Evolutionary conservation across 148 eudicot species (phyloP), one percentile per base, ranked within the genome.

Genomic region (Gaultheria prostrata): DNA sequence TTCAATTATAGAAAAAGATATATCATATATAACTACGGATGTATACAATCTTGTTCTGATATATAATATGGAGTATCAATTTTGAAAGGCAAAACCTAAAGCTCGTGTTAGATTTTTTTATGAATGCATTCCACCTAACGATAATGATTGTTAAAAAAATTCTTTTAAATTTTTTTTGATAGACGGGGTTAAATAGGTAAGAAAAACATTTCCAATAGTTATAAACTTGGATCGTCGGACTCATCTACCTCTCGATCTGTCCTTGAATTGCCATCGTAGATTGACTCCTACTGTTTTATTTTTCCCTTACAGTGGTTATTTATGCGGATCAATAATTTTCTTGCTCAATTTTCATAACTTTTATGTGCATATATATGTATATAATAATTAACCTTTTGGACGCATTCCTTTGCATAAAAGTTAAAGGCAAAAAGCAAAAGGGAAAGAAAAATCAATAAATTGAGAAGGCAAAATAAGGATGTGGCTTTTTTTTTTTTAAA

Each of bases 401-500:
- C 13, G 32, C 32, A n/a, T 26, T 48, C 35, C 78, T 76, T 76
- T 76, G 33, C 6, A n/a, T 46, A 76, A 76, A 76, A 76, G 78
- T 26, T 46, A 76, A 76, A 76, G 78, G 78, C 24, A 49, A 76
- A 48, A 76, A 46, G 78, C 18, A 48, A 24, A 46, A 76, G 56
- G 1, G 8, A 26, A 69, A 3, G 11, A 69, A 69, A 1, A 69
- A 69, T 69, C 30, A 39, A 39, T 39, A 39, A 39, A 33, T 69
- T 30, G 39, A 69, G 73, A 69, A 69, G 35, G 12, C 10, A 24
- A 30, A 69, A 69, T 69, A 18, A 69, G 17, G 28, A 76, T 76
- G 32, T 48, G 53, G 77, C 54, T 20, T 74, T n/a, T n/a, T n/a
- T n/a, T n/a, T n/a, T n/a, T n/a, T n/a, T n/a, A n/a, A n/a, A n/a